phyloP scores from a whole-genome alignment of 768 basidiomycete species.

The Leccinellum luteum region DNA sequence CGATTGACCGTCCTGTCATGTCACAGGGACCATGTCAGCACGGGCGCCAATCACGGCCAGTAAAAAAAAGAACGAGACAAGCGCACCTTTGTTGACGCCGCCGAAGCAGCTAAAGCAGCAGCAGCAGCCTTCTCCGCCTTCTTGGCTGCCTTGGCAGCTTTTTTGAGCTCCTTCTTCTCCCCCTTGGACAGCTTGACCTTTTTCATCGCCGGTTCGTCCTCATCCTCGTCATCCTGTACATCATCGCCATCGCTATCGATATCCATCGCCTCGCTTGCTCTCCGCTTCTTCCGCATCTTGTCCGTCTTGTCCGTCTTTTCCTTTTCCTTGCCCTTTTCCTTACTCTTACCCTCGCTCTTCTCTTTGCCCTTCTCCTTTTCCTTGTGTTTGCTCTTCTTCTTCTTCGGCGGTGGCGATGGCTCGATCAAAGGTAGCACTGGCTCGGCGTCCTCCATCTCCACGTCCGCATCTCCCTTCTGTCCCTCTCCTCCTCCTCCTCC shows the following conservation, averaged over 20 bases:
- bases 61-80: slow-evolving; percentile 12
- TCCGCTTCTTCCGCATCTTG: slow-evolving; percentile 51
- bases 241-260: slow-evolving; percentile 52
- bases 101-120: not conserved
- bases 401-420: slow-evolving; percentile 55
- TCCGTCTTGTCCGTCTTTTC: slow-evolving; percentile 31
- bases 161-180: slow-evolving; percentile 84
- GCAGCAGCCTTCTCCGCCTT: slow-evolving; percentile 42
- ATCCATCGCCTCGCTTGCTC: slow-evolving; percentile 66
- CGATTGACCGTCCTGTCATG: too few species aligned
- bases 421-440: slow-evolving; percentile 60
- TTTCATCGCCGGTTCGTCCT: slow-evolving; percentile 55
- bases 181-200: slow-evolving; percentile 80
- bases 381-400: slow-evolving; percentile 43
- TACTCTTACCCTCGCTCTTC: slow-evolving; percentile 1
- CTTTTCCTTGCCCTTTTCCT: not conserved
- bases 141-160: slow-evolving; percentile 66
- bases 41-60: not conserved
- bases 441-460: slow-evolving; percentile 44
- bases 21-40: slow-evolving; percentile 1
- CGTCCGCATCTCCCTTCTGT: slow-evolving; percentile 24
- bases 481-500: slow-evolving; percentile 44
- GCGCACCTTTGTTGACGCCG: slow-evolving; percentile 35
- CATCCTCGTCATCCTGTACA: slow-evolving; percentile 13
- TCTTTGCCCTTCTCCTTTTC: slow-evolving; percentile 31